These are phyloP conservation scores for Tylopilus rubrobrunneus DNA, from an alignment of 768 basidiomycete species.

Conservation along the genomic window DNA sequence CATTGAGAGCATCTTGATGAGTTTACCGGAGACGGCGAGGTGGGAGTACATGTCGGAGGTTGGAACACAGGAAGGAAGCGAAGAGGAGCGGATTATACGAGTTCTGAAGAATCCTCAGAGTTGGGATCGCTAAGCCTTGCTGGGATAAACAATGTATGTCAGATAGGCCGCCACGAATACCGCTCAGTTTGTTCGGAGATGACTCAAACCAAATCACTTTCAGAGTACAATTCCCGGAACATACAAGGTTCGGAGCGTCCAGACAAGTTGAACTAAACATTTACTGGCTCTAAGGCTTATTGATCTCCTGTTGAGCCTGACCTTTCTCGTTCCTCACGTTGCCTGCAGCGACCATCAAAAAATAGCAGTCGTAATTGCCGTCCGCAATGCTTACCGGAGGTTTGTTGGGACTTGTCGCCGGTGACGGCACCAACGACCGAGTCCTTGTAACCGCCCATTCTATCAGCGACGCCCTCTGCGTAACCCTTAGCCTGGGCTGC, in stretches of 20 bases:
- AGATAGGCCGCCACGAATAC: background rate
- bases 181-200: background rate
- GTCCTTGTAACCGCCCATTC: constrained; percentile 48
- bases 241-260: background rate
- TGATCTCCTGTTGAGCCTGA: constrained; percentile 47
- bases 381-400: constrained; percentile 34
- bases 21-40: constrained; percentile 77
- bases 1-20: constrained; percentile 90
- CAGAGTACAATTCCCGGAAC: background rate
- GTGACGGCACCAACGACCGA: constrained; percentile 50
- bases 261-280: background rate
- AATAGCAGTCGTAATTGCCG: fast-evolving
- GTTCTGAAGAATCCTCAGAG: constrained; percentile 59
- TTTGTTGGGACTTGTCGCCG: constrained; percentile 53
- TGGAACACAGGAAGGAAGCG: constrained; percentile 56
- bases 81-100: constrained; percentile 61
- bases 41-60: constrained; percentile 89
- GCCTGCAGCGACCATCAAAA: constrained; percentile 31
- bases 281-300: constrained; percentile 31
- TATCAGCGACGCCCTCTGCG: constrained; percentile 44
- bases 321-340: constrained; percentile 55
- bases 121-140: constrained; percentile 44
- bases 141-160: background rate
- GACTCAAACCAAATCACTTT: background rate
- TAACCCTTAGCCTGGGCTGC: constrained; percentile 49